Evolutionary conservation across 225 moss, liverwort and hornwort genomes (phyloP), one percentile per base, ranked within the genome.

Genomic region (Physcomitrellopsis africana): DNA sequence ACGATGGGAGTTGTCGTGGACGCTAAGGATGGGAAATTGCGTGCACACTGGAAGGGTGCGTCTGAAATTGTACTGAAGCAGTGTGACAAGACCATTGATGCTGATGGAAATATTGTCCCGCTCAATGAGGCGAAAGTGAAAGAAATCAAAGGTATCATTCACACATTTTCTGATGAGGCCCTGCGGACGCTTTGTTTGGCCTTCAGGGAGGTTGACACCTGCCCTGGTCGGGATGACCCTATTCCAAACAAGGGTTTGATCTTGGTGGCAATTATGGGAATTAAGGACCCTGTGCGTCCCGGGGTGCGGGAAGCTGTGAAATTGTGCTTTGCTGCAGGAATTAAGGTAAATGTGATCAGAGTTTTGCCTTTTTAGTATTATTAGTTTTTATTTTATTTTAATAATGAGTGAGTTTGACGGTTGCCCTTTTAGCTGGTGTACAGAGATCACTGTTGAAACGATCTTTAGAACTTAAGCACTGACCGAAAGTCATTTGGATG

Each of bases 21-120:
- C 44, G 26, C 55, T 22, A 61, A 60, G 29, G 86, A 69, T 37
- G 86, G 86, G 27, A 79, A 57, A 56, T 56, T 90, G 0, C 88
- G 89, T 27, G 96, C 90, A 6, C 93, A 97, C 75, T 93, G 91
- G 89, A 94, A 97, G 82, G 96, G 96, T 67, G 96, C 94, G 9
- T 85, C 94, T 65, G 94, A 97, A 66, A 90, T 93, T 45, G 80
- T 97, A 42, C 80, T 97, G 68, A 80, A 67, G n/a, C 76, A 83
- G 51, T 97, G 96, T 69, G 83, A 93, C 77, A 86, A 76, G 70
- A 22, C 58, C 29, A 60, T 93, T 29, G 82, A 90, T 60, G 72
- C 27, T 15, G 83, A 89, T 48, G 96, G 91, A 47, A 87, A 84
- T 3, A 76, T 89, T 11, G 53, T 85, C 47, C 69, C 81, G 10